Evolutionary conservation across 2,329 filamentous ascomycete species (phyloP), one percentile per base, ranked within the genome.

Genomic region (Aspergillus felis): DNA sequence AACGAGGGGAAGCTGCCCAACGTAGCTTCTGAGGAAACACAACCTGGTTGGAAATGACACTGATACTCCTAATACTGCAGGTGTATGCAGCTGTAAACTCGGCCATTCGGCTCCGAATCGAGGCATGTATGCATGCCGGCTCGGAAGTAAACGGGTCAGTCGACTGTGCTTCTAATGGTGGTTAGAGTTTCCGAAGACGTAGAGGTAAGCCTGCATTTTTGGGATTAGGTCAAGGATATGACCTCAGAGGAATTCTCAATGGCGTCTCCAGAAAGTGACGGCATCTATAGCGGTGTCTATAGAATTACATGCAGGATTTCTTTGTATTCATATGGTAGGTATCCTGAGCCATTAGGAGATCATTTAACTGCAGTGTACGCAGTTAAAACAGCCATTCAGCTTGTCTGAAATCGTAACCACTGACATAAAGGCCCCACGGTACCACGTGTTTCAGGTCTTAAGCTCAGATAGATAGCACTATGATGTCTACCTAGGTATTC

Each of bases 401-500:
- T 28, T 3, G 3, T 32, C 28, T 2, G 32, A 51, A 25, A 24
- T 32, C n/a, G 38, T 32, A 51, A n/a, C 2, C 17, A 29, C 22
- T 24, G 12, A 2, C 14, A 25, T 51, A 49, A 27, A 8, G 0
- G 54, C 20, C 55, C 57, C 57, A 59, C 55, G 20, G 48, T n/a
- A 57, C 51, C 57, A 57, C 57, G 55, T 59, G 57, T 57, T 50
- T 53, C 51, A 57, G 41, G 46, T 22, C 56, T 22, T 32, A 24
- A 44, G 32, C 17, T 49, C 29, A 27, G 41, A 56, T 35, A 32
- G 24, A 56, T 49, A 14, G 3, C 9, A 54, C 27, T 27, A 35
- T 55, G 47, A 50, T 10, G 12, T 6, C 12, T 22, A 22, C 22
- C 22, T 12, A 24, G 22, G 2, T 14, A 24, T 20, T 47, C 10